phyloP scores from a whole-genome alignment of 139 green algal species.

The Marvania coccoides region DNA sequence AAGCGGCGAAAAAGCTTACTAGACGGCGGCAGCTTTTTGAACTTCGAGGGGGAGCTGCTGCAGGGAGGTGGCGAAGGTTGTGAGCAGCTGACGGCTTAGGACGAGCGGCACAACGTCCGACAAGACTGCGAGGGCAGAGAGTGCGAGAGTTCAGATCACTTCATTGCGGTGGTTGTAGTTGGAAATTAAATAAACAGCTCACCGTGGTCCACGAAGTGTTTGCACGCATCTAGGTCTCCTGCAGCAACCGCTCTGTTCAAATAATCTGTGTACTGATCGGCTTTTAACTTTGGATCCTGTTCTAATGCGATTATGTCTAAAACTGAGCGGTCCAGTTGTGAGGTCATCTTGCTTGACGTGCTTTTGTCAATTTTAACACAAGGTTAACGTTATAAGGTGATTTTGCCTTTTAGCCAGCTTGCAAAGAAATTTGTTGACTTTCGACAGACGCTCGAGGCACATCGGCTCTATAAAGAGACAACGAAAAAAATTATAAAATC shows the following conservation, averaged over 20 bases:
- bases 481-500: no score
- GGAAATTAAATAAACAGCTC: no score
- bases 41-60: slow-evolving; percentile 38
- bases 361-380: no score
- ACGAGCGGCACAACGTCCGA: slow-evolving; percentile 77
- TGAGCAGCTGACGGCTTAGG: slow-evolving; percentile 64
- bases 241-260: slow-evolving; percentile 27
- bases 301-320: slow-evolving; percentile 39
- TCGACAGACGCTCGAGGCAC: no score
- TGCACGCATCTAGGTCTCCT: slow-evolving; percentile 18
- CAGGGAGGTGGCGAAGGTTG: slow-evolving; percentile 53
- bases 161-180: no score
- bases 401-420: no score
- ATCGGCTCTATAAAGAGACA: no score
- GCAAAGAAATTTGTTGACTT: no score
- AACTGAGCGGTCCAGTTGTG: no score
- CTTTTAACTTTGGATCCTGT: slow-evolving; percentile 50
- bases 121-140: slow-evolving; percentile 50
- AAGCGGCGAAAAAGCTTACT: slow-evolving; percentile 47
- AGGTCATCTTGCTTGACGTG: no score
- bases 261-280: slow-evolving; percentile 47
- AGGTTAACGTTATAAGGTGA: no score
- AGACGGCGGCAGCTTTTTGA: slow-evolving; percentile 58
- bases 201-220: slow-evolving; percentile 68
- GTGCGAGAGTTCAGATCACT: no score